Evolutionary conservation across 441 rosid genomes (phyloP), one percentile per base, ranked within the genome.

Genomic region (Syzygium syzygioides): DNA sequence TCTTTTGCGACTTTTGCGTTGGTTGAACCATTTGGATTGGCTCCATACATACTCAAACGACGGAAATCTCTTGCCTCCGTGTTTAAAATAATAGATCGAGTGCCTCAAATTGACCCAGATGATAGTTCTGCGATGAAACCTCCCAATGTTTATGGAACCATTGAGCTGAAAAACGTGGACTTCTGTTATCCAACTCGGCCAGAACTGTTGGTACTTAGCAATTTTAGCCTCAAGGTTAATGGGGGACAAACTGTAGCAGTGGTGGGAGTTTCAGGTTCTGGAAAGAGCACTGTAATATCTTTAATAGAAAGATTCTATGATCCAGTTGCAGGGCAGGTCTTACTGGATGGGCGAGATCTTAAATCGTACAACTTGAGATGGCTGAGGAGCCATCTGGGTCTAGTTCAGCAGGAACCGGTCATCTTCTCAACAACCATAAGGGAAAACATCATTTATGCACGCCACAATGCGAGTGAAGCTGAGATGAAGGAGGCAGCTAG

Each of bases 251-350:
- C 99, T 1, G 89, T 97, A 80, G 99, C 99, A 59, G 96, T 97
- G 62, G 99, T 98, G 85, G 99, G 99, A 87, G 99, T 97, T 89
- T 98, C 99, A 34, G 99, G 99, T 79, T 98, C 99, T n/a, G 99
- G 99, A 86, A 98, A 97, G 93, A 98, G 99, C 95, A 96, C 99
- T 25, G 97, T 98, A 89, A 96, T 98, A 89, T 98, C 99, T 88
- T 86, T 98, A 92, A 93, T 98, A 41, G 96, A 97, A 94, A 95
- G 99, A 93, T 98, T 97, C 92, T 98, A 97, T 87, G 99, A 98
- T 91, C 99, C 99, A 41, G 97, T 95, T 86, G 99, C 99, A 2
- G 99, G 99, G 91, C 99, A 98, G 95, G 94, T 97, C 89, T 90
- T 96, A 85, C 92, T 98, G 55, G 99, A 98, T 89, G 99, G 99